These are phyloP conservation scores for Pholiota molesta DNA, from an alignment of 768 basidiomycete species.

Conservation along the genomic window DNA sequence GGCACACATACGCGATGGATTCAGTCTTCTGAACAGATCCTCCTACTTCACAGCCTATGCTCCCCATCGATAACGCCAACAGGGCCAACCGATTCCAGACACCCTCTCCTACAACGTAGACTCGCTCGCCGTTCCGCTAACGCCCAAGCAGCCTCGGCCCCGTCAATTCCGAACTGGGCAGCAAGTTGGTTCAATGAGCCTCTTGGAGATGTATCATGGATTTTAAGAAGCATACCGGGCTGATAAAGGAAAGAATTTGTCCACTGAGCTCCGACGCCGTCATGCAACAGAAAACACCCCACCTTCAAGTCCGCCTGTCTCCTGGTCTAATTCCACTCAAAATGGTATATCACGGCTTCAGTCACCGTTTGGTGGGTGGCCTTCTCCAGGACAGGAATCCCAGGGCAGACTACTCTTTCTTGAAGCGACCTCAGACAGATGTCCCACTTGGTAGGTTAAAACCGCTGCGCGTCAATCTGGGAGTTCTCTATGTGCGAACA, in stretches of 20 bases:
- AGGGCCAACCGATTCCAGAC: neutral
- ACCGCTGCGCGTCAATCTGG: neutral
- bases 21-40: too few species aligned
- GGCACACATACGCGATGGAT: constrained; percentile 5
- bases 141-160: neutral
- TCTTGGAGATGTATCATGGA: too few species aligned
- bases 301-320: neutral
- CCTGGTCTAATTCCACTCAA: too few species aligned
- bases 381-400: neutral
- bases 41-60: neutral
- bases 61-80: neutral
- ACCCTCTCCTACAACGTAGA: neutral
- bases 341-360: neutral
- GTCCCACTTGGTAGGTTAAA: neutral
- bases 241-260: neutral
- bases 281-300: neutral
- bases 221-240: too few species aligned
- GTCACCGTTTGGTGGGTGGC: neutral
- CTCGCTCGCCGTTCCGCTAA: neutral
- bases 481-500: too few species aligned
- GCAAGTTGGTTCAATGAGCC: too few species aligned
- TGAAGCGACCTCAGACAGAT: neutral
- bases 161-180: too few species aligned
- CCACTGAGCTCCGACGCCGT: neutral
- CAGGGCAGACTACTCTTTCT: neutral